Conservation (phyloP, 2,329 filamentous ascomycete species). For the Colletotrichum tamarilloi region DNA sequence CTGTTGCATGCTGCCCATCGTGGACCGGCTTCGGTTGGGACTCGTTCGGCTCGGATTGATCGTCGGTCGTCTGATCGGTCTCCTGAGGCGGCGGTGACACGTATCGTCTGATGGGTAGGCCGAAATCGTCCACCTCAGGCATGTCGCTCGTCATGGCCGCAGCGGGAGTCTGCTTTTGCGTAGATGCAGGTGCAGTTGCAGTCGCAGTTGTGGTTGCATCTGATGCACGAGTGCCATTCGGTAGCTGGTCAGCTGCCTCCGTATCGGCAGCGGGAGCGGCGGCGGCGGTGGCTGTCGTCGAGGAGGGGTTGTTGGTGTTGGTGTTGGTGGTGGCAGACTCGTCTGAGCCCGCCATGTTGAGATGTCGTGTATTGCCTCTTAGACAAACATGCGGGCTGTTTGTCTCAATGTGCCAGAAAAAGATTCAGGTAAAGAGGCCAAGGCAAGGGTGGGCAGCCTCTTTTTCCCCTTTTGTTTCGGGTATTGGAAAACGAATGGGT, state of each 20-base stretch:
- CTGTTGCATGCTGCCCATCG: conserved; percentile 24
- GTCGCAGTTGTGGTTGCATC: conserved; percentile 36
- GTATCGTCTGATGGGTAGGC: conserved; percentile 70
- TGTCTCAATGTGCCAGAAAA: conserved; percentile 5
- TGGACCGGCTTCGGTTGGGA: conserved; percentile 3
- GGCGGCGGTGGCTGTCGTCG: conserved; percentile 7
- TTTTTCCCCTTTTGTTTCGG: conserved; percentile 25
- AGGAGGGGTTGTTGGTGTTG: conserved; percentile 9
- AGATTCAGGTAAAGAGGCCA: conserved; percentile 2
- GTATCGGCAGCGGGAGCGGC: conserved; percentile 40
- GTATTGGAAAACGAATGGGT: conserved; percentile 20
- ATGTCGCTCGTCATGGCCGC: conserved; percentile 44
- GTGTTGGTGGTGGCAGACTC: conserved; percentile 23
- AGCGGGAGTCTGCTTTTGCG: conserved; percentile 41
- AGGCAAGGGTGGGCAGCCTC: conserved; percentile 13
- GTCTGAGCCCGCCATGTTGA: conserved; percentile 34
- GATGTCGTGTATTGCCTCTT: conserved; percentile 11
- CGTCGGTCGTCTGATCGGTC: conserved; percentile 25
- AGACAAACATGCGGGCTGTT: conserved; percentile 24
- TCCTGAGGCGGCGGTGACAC: conserved; percentile 44
- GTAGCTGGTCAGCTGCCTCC: conserved; percentile 38
- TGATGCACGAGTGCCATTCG: conserved; percentile 29
- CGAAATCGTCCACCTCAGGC: conserved; percentile 76
- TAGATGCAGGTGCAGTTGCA: conserved; percentile 38
- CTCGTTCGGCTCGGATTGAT: conserved; percentile 12